Conservation (phyloP, 2,329 filamentous ascomycete genomes). For the Epichloe sp. region DNA sequence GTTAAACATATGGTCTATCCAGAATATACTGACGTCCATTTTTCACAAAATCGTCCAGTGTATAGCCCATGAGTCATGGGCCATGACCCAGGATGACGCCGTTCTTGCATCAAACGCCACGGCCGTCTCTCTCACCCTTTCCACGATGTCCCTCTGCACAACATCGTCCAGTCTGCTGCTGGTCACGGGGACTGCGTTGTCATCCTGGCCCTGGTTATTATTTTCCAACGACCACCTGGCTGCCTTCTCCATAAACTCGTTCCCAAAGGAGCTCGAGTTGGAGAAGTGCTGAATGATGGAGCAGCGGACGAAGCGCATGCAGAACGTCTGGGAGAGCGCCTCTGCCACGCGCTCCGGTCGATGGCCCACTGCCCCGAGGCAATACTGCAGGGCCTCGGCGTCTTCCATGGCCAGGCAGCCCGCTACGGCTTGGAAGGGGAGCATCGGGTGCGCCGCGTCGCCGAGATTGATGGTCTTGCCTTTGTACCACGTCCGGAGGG, state of each 20-base stretch:
- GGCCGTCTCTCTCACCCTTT: neutral
- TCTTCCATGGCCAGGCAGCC: constrained; percentile 2
- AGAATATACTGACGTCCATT: neutral
- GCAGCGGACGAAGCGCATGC: neutral
- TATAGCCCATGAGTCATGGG: no score
- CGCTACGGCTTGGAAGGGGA: neutral
- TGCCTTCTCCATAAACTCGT: constrained; percentile 1
- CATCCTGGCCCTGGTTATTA: neutral
- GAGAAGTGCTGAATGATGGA: neutral
- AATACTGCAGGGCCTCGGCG: neutral
- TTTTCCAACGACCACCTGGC: neutral
- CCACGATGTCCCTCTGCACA: neutral
- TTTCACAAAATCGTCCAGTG: neutral
- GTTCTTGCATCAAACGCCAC: neutral
- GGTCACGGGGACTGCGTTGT: neutral
- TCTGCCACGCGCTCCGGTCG: neutral
- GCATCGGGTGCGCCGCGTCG: constrained; percentile 1
- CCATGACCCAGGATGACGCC: neutral
- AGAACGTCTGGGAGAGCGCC: neutral
- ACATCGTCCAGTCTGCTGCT: neutral
- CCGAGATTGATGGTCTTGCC: constrained; percentile 1
- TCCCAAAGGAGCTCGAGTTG: neutral
- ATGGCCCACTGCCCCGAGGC: neutral
- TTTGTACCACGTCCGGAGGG: neutral
- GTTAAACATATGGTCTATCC: constrained; percentile 12